A percentile compares a stretch with the other conserved stretches of the same genome.
These are phyloP conservation scores for Fallopia convolvulus DNA, from an alignment of 148 eudicot genomes.

Conservation along the genomic window DNA sequence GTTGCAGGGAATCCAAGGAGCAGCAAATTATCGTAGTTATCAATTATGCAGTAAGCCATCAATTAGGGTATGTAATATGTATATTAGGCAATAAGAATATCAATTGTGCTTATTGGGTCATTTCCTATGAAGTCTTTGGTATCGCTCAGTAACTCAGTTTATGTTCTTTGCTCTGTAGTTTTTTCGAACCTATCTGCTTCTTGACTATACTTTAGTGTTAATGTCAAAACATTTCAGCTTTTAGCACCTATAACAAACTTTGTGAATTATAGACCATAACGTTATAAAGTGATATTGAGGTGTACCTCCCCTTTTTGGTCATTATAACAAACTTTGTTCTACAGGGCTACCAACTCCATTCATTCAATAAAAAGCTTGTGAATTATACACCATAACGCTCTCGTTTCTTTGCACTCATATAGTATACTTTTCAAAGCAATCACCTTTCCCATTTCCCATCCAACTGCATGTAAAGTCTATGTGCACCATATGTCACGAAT, in stretches of 20 bases:
- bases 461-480: neutral
- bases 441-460: neutral
- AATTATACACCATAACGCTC: neutral
- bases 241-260: no score
- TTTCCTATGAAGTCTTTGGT: neutral
- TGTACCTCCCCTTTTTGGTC: neutral
- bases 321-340: neutral
- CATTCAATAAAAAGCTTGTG: neutral
- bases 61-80: neutral
- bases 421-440: neutral
- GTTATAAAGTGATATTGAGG: neutral
- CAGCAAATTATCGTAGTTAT: neutral
- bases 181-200: neutral
- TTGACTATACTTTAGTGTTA: neutral
- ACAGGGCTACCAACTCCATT: neutral
- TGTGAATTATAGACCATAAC: no score
- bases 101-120: neutral
- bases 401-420: neutral
- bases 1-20: neutral
- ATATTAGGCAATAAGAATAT: neutral
- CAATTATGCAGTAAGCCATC: neutral
- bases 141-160: neutral
- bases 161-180: neutral
- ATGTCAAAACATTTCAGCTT: neutral
- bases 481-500: neutral